Evolutionary conservation across 371 early-diverging fungal genomes (phyloP).

Genomic region (Mycotypha africana): DNA sequence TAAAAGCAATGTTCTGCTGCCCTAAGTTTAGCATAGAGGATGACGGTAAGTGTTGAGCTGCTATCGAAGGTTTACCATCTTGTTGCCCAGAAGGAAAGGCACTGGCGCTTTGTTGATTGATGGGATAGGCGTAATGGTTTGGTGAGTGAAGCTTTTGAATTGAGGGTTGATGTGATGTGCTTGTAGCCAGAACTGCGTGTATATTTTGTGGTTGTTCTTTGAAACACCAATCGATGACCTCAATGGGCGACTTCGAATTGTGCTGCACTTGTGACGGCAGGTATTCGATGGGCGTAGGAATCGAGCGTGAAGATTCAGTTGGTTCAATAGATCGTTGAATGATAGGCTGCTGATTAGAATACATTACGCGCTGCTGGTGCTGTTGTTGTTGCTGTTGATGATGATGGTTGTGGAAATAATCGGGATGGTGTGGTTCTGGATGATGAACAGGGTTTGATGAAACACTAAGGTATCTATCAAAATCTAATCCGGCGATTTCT

Average conservation of each 20-base stretch:
- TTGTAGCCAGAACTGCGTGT: not conserved
- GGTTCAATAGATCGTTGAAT: too few relatives aligned
- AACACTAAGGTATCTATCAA: conserved; percentile 14
- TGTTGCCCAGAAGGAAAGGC: not conserved
- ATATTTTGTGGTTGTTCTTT: conserved; percentile 1
- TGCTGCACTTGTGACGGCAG: too few relatives aligned
- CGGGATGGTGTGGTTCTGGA: too few relatives aligned
- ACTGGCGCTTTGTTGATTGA: too few relatives aligned
- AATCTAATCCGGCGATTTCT: conserved; percentile 11
- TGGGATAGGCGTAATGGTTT: too few relatives aligned
- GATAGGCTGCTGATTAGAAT: too few relatives aligned
- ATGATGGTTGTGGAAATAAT: too few relatives aligned
- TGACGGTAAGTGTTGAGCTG: not conserved
- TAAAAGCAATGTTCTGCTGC: not conserved
- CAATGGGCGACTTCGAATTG: not conserved
- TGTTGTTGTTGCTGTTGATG: not conserved
- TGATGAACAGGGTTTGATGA: conserved; percentile 1
- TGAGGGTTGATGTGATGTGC: too few relatives aligned
- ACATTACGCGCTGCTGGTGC: not conserved
- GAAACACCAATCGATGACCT: conserved; percentile 4
- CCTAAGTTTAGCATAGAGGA: not conserved
- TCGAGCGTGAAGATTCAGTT: too few relatives aligned
- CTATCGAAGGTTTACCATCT: too few relatives aligned
- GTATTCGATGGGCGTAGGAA: too few relatives aligned
- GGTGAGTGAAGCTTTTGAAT: not conserved